phyloP scores from a whole-genome alignment of 306 rosid genomes.

The Lathyrus aphaca region DNA sequence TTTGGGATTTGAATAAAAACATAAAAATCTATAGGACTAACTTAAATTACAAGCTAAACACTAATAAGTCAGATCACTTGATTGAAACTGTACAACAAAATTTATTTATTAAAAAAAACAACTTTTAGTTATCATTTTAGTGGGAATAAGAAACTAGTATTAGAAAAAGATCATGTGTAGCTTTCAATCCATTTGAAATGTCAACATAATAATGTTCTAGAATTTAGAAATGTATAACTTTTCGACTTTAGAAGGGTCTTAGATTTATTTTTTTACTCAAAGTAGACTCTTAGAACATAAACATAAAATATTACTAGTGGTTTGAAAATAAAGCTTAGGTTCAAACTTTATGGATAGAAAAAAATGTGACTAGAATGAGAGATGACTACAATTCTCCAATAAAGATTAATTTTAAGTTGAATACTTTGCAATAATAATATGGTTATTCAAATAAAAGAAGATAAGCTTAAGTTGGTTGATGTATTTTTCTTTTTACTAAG shows the following conservation, averaged over 20 bases:
- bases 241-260: neutral
- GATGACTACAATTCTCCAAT: too few species aligned
- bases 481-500: neutral
- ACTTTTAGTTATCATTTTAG: neutral
- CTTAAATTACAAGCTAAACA: neutral
- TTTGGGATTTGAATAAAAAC: neutral
- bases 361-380: too few species aligned
- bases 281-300: too few species aligned
- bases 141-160: neutral
- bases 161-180: neutral
- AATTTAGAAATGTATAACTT: neutral
- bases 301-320: too few species aligned
- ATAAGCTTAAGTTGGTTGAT: too few species aligned
- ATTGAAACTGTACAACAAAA: neutral
- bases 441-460: too few species aligned
- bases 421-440: too few species aligned
- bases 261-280: too few species aligned
- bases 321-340: too few species aligned
- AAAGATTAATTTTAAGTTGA: too few species aligned
- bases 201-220: slow-evolving; percentile 24
- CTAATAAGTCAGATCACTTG: neutral
- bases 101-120: neutral
- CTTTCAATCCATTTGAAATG: neutral
- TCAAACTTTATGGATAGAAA: too few species aligned
- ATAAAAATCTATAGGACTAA: neutral